These are phyloP conservation scores for Fagopyrum homotropicum DNA, from an alignment of 148 eudicot genomes.

Conservation along the genomic window DNA sequence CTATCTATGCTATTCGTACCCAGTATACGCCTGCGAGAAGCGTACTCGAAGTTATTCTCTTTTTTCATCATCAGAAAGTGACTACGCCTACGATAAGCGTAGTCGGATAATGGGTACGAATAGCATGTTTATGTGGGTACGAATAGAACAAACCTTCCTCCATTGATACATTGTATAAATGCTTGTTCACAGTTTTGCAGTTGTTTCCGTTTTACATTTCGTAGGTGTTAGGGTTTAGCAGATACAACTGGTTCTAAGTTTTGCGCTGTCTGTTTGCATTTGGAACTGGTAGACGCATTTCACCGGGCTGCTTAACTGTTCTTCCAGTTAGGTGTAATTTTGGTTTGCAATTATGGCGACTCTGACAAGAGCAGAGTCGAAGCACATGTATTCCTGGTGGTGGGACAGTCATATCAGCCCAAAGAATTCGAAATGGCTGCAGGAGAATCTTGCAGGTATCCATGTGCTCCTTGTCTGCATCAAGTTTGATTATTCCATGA, in stretches of 20 bases:
- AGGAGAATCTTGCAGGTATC: constrained; percentile 91
- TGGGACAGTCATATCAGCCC: constrained; percentile 99
- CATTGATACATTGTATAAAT: background rate
- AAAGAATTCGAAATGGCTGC: constrained; percentile 91
- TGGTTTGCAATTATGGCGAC: constrained; percentile 37
- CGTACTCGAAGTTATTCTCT: too few relatives aligned
- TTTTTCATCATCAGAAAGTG: too few relatives aligned
- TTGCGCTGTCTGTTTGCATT: background rate
- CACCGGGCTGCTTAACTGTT: too few relatives aligned
- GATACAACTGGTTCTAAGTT: background rate
- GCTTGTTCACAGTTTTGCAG: background rate
- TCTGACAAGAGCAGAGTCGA: constrained; percentile 36
- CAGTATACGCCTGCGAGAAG: too few relatives aligned
- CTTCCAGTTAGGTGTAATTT: background rate
- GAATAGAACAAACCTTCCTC: too few relatives aligned
- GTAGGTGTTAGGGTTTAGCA: constrained; percentile 4
- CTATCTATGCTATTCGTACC: too few relatives aligned
- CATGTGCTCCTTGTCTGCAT: background rate
- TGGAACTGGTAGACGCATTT: background rate
- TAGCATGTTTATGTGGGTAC: too few relatives aligned
- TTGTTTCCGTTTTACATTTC: background rate
- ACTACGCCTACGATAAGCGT: too few relatives aligned
- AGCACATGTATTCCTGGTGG: constrained; percentile 97
- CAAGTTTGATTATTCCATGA: background rate
- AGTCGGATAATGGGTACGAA: too few relatives aligned